Conservation (phyloP, 176 grass and related monocot species). For the Oryza longistaminata region DNA sequence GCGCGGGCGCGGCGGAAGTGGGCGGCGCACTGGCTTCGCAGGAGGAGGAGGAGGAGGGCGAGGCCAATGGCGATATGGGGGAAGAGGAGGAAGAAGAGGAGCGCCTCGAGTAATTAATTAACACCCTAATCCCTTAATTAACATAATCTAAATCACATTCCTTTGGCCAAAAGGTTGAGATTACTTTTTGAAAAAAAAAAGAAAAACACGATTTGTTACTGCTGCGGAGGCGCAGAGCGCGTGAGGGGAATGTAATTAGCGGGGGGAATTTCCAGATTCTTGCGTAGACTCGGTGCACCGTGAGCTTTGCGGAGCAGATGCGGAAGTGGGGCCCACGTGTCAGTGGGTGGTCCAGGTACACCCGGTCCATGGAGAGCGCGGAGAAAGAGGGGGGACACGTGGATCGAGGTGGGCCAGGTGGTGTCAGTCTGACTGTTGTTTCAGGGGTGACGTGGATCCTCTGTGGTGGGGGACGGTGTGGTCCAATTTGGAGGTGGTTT, state of each 20-base stretch:
- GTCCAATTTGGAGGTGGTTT: neutral
- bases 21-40: neutral
- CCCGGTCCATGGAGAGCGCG: neutral
- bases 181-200: neutral
- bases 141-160: neutral
- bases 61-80: neutral
- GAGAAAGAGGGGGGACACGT: neutral
- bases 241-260: neutral
- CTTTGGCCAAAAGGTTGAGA: neutral
- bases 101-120: neutral
- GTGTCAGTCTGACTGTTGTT: slow-evolving; percentile 8
- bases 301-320: neutral
- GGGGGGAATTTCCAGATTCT: neutral
- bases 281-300: neutral
- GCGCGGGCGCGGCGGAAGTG: neutral
- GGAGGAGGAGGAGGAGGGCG: neutral
- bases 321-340: neutral
- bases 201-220: neutral
- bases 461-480: neutral
- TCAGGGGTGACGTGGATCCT: neutral
- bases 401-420: neutral
- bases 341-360: neutral
- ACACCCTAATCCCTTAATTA: neutral
- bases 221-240: neutral
- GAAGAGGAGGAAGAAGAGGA: neutral